Evolutionary conservation across 345 rosid genomes (phyloP), one percentile per base, ranked within the genome.

Genomic region (Salix udensis): DNA sequence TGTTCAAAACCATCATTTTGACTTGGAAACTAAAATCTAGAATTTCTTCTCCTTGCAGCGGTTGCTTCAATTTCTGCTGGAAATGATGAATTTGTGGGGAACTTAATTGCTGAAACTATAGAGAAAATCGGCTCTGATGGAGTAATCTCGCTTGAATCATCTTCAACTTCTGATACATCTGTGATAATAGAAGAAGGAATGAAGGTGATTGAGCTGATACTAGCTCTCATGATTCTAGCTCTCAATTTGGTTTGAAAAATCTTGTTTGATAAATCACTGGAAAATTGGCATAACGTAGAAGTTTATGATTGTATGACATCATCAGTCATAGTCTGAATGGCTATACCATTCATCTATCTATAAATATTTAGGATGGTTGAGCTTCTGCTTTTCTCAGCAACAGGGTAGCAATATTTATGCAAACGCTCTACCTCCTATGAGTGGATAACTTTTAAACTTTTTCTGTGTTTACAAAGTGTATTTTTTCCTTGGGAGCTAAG

Each of bases 11-110:
- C 23, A 2, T 44, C 24, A 23, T 16, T 10, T 61, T 76, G 44
- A 61, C 70, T 64, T 40, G 39, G 40, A 61, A 61, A 68, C 26
- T 18, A 52, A 16, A 36, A 23, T 15, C 44, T 50, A 40, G 66
- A 50, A 58, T 18, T 12, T 23, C 5, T 14, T 36, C 13, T 7
- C 24, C 24, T 70, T 75, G 85, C 89, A 91, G 98, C 97, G 3
- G 92, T 95, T 82, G 98, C 98, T n/a, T 85, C 96, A 46, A 84
- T 95, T 74, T 91, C 98, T 89, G 87, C 97, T 83, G 97, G 97
- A 53, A 93, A 93, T 31, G 91, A 95, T 83, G 98, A 92, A 16
- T 89, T 87, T 70, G 76, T 91, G 53, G 90, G 94, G 68, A 82
- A 84, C 80, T 78, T 95, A 82, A 83, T 93, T 78, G 93, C 88